phyloP scores from a whole-genome alignment of 352 stramenopile genomes.

The Phytophthora vignae region DNA sequence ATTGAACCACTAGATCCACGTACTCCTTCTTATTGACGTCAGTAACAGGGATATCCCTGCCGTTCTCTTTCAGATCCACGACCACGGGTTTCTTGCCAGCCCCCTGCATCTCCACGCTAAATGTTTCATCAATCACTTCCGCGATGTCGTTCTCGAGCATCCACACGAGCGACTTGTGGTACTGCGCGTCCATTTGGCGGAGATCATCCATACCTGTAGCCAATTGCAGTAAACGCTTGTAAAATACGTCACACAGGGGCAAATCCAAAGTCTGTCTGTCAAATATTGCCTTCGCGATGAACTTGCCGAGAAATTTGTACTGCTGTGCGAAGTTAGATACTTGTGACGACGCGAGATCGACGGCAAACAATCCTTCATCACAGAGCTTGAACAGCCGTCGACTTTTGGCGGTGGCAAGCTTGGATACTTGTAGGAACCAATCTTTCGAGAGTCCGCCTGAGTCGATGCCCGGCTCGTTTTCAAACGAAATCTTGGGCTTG shows the following conservation, averaged over 20 bases:
- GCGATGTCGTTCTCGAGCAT: constrained; percentile 88
- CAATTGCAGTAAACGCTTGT: constrained; percentile 74
- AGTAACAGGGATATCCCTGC: constrained; percentile 67
- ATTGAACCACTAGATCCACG: constrained; percentile 69
- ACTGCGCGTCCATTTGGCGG: constrained; percentile 78
- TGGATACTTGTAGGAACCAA: constrained; percentile 87
- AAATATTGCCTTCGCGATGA: constrained; percentile 89
- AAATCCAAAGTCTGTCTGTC: constrained; percentile 86
- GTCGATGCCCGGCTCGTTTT: constrained; percentile 88
- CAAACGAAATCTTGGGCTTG: constrained; percentile 86
- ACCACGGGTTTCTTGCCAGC: constrained; percentile 28
- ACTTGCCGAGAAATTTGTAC: constrained; percentile 78
- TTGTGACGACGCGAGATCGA: constrained; percentile 48
- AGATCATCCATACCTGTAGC: constrained; percentile 65
- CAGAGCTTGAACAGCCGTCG: constrained; percentile 62
- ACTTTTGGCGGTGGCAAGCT: constrained; percentile 43
- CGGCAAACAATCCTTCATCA: constrained; percentile 60
- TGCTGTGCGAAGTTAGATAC: constrained; percentile 45
- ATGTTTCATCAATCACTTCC: constrained; percentile 86
- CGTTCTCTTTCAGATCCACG: constrained; percentile 74
- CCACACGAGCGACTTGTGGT: constrained; percentile 84
- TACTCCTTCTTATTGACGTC: constrained; percentile 85
- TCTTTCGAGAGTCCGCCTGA: constrained; percentile 91
- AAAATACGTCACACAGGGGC: constrained; percentile 75
- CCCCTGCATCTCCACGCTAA: constrained; percentile 72